A percentile compares a stretch with the other conserved stretches of the same genome.
Conservation (phyloP, 1,284 basidiomycete genomes). For the Caloboletus inedulis region DNA sequence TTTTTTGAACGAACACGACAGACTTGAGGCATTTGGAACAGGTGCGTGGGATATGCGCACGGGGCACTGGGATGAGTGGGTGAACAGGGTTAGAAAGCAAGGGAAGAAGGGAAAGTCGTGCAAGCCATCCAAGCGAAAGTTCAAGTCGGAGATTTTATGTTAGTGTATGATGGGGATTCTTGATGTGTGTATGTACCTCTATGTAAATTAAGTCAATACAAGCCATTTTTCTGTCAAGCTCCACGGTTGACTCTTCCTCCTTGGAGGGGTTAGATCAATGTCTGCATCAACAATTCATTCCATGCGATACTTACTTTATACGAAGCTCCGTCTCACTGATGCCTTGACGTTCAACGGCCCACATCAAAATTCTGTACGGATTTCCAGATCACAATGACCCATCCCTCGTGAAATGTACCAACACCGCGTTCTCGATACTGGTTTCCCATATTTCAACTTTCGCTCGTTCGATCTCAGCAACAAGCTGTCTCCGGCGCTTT, state of each 20-base stretch:
- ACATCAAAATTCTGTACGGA: too few relatives aligned
- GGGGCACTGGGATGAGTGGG: constrained; percentile 26
- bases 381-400: constrained; percentile 1
- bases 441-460: constrained; percentile 71
- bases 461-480: constrained; percentile 54
- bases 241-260: background rate
- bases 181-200: constrained; percentile 19
- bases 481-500: constrained; percentile 49
- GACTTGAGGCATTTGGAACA: constrained; percentile 13
- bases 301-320: background rate
- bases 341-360: background rate
- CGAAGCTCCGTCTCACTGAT: background rate
- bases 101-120: constrained; percentile 12
- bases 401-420: constrained; percentile 51
- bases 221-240: background rate
- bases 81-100: constrained; percentile 5
- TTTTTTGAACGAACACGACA: constrained; percentile 23
- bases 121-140: constrained; percentile 17
- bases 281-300: background rate
- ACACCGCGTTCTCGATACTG: constrained; percentile 67
- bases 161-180: constrained; percentile 5
- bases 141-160: constrained; percentile 14
- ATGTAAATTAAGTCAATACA: constrained; percentile 20
- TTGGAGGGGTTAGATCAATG: background rate
- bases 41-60: constrained; percentile 17